phyloP scores from a whole-genome alignment of 331 rosid genomes.

The Rosa hybrid region DNA sequence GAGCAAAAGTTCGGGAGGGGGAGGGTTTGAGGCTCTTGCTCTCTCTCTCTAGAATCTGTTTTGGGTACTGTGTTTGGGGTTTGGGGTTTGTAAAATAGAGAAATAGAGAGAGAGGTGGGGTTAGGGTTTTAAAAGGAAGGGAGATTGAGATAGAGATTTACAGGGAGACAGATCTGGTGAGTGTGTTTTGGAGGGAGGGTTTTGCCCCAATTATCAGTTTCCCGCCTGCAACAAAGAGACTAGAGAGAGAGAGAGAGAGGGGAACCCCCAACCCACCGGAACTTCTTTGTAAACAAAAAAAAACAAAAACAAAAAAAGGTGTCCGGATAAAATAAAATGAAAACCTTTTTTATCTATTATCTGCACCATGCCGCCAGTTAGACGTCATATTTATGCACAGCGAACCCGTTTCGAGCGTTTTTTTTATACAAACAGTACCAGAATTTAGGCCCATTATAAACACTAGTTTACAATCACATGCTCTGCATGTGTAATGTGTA shows the following conservation, averaged over 20 bases:
- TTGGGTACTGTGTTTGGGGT: neutral
- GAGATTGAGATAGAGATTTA: neutral
- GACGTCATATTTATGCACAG: too few relatives aligned
- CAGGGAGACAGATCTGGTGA: neutral
- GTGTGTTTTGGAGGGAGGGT: constrained; percentile 27
- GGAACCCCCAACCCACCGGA: neutral
- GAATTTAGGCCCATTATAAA: too few relatives aligned
- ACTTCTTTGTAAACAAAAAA: too few relatives aligned
- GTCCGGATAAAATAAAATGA: too few relatives aligned
- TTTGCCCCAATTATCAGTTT: constrained; percentile 22
- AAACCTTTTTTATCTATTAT: too few relatives aligned
- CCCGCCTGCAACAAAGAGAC: constrained; percentile 18
- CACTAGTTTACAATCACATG: too few relatives aligned
- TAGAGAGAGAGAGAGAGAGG: neutral
- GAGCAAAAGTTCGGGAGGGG: too few relatives aligned
- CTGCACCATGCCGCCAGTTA: too few relatives aligned
- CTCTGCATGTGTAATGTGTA: too few relatives aligned
- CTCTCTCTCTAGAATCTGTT: constrained; percentile 13
- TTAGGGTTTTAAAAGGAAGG: neutral
- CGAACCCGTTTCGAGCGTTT: too few relatives aligned
- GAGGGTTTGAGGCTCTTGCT: constrained; percentile 16
- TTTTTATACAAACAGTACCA: too few relatives aligned
- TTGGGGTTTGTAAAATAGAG: neutral
- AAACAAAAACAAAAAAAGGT: too few relatives aligned
- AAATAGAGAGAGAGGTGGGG: neutral